Evolutionary conservation across 2,329 filamentous ascomycete genomes (phyloP), one percentile per base, ranked within the genome.

Genomic region (Hypoxylon sp.): DNA sequence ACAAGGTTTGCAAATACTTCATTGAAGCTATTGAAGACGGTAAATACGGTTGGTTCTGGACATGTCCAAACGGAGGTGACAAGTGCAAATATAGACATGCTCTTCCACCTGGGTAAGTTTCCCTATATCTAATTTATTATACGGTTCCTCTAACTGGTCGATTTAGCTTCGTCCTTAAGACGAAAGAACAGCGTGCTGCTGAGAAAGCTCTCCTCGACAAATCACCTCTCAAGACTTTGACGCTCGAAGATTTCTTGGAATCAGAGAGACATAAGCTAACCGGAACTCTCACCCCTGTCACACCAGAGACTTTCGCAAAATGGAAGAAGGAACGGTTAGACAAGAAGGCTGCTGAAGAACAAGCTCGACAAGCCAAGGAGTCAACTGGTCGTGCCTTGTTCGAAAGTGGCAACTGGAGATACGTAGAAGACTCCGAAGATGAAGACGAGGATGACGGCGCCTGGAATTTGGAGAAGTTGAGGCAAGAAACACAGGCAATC

Each of bases 41-140:
- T 76, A 99, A 98, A 82, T 99, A 99, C 76, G 96, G 96, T 69
- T 99, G 96, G 96, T 98, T 99, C 83, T 99, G 96, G 96, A 86
- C 90, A 65, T 99, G 96, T 87, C 96, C 96, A 50, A 98, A 98
- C 77, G 94, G 94, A 72, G 95, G 93, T 70, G 92, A 99, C 79
- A 93, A 97, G 82, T 99, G 96, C 91, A 98, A 96, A 91, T 99
- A 99, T 80, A 94, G 92, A 82, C 96, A 99, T 81, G 94, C 92
- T 76, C 86, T 99, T 75, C 96, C 97, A 74, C 92, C 94, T 77
- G 96, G 96, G 93, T 97, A 89, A 77, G 92, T 88, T 43, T 43
- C 59, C 36, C 58, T 66, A 19, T 17, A 2, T 23, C 30, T 30
- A 13, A 14, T 32, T 45, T 4, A 7, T 38, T 9, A 23, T 13